These are phyloP conservation scores for Withania somnifera DNA, from an alignment of 305 asterid species.

Conservation along the genomic window DNA sequence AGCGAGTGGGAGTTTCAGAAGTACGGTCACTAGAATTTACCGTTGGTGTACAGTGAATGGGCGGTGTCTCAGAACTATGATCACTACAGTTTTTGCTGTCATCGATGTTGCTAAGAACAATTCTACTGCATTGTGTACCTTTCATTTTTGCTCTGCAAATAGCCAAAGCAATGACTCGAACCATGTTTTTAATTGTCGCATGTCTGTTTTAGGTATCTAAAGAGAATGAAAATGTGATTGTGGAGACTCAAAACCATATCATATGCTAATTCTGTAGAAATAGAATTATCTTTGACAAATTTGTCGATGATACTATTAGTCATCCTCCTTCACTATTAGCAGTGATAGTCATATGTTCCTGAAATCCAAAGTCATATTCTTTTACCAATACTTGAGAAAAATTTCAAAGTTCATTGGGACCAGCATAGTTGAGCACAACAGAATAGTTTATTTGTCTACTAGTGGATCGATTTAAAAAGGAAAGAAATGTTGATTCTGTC, in stretches of 20 bases:
- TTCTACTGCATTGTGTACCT: neutral
- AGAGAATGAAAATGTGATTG: neutral
- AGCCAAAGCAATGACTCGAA: neutral
- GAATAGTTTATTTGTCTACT: too few species aligned
- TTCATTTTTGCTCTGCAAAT: neutral
- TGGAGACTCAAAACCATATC: neutral
- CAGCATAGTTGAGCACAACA: too few species aligned
- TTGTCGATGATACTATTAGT: neutral
- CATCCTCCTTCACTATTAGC: neutral
- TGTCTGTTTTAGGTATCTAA: neutral
- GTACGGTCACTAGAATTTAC: conserved; percentile 58
- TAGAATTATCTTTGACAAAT: neutral
- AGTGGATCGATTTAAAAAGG: too few species aligned
- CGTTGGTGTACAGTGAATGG: conserved; percentile 47
- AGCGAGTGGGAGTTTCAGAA: conserved; percentile 97
- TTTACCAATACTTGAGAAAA: too few species aligned
- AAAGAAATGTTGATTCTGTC: too few species aligned
- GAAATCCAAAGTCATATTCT: too few species aligned
- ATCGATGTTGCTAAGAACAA: neutral
- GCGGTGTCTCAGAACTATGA: conserved; percentile 83
- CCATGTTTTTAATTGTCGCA: neutral
- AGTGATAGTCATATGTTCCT: neutral
- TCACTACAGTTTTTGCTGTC: too few species aligned
- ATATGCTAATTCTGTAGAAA: neutral
- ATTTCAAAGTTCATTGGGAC: too few species aligned